A percentile compares a stretch with the other conserved stretches of the same genome.
phyloP scores from a whole-genome alignment of 495 filamentous ascomycete species.

The Xylaria telfairii region DNA sequence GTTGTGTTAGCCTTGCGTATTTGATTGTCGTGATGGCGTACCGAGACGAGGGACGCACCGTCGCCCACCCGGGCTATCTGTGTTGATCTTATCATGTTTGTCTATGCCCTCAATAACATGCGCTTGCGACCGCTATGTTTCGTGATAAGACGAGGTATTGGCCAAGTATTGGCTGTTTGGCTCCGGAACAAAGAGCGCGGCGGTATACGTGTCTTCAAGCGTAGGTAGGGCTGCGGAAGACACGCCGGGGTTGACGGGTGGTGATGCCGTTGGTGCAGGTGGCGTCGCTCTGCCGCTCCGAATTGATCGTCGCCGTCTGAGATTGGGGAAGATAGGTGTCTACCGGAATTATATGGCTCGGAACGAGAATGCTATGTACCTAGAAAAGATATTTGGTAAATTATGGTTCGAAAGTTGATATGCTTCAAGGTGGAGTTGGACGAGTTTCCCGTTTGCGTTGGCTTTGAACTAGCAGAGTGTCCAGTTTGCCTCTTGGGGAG shows the following conservation, averaged over 20 bases:
- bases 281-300: neutral
- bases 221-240: neutral
- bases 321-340: neutral
- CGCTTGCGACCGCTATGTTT: neutral
- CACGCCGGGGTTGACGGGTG: neutral
- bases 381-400: neutral
- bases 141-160: neutral
- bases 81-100: conserved; percentile 89
- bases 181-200: conserved; percentile 8
- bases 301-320: neutral
- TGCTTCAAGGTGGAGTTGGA: conserved; percentile 5
- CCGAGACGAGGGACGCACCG: conserved; percentile 60
- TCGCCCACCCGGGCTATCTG: conserved; percentile 87
- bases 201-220: conserved; percentile 20
- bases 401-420: conserved; percentile 8
- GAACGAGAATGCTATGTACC: neutral
- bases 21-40: neutral
- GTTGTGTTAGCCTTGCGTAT: conserved; percentile 27
- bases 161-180: conserved; percentile 69
- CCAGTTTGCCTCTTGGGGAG: neutral
- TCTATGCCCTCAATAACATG: neutral
- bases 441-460: neutral
- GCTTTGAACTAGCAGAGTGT: neutral
- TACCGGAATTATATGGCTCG: neutral
- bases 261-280: neutral